Evolutionary conservation across 2,329 filamentous ascomycete species (phyloP).

Genomic region (Davidsoniella eucalypti): DNA sequence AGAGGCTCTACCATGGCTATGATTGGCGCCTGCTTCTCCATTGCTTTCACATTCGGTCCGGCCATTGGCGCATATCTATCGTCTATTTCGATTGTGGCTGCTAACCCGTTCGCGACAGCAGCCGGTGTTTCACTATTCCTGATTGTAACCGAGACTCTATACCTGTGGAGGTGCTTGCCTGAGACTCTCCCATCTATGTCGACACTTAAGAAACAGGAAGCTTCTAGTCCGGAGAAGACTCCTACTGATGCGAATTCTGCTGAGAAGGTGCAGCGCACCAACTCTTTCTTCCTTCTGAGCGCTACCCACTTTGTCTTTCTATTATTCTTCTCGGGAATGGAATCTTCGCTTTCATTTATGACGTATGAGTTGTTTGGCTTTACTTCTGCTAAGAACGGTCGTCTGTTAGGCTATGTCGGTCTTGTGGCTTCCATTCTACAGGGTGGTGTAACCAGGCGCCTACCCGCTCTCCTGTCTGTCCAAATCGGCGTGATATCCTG

Average conservation of each 20-base stretch:
- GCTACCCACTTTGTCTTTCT: slow-evolving; percentile 78
- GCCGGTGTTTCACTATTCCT: slow-evolving; percentile 74
- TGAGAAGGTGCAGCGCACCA: slow-evolving; percentile 42
- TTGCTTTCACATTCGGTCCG: slow-evolving; percentile 93
- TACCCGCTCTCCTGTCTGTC: slow-evolving; percentile 66
- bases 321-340: slow-evolving; percentile 94
- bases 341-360: slow-evolving; percentile 94
- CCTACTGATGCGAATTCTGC: slow-evolving; percentile 14
- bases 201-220: slow-evolving; percentile 17
- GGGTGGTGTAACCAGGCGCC: slow-evolving; percentile 72
- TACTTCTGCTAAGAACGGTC: slow-evolving; percentile 62
- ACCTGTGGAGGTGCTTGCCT: slow-evolving; percentile 69
- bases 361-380: slow-evolving; percentile 88
- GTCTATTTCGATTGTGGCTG: slow-evolving; percentile 57
- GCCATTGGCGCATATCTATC: slow-evolving; percentile 78
- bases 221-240: slow-evolving; percentile 17
- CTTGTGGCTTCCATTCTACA: slow-evolving; percentile 85
- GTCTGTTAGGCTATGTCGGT: slow-evolving; percentile 77
- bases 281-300: slow-evolving; percentile 71
- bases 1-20: slow-evolving; percentile 89
- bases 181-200: slow-evolving; percentile 61
- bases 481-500: slow-evolving; percentile 65
- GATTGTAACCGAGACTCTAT: slow-evolving; percentile 73
- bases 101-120: slow-evolving; percentile 86
- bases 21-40: slow-evolving; percentile 88